phyloP scores from a whole-genome alignment of 2,329 filamentous ascomycete species.

The Aschersonia sp. region DNA sequence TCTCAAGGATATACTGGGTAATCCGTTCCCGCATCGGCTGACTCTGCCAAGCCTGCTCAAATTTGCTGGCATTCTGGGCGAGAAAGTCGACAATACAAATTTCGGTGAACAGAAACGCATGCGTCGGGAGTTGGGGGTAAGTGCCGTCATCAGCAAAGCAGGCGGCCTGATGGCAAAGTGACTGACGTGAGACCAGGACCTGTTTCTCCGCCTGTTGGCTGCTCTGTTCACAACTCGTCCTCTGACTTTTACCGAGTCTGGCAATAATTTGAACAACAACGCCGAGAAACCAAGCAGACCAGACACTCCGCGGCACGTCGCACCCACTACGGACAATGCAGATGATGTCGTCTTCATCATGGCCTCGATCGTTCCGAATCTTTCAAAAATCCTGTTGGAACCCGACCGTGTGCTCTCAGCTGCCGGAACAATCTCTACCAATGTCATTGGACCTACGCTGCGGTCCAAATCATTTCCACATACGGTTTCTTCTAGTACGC shows the following conservation, averaged over 20 bases:
- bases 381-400: constrained; percentile 73
- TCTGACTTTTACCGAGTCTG: constrained; percentile 50
- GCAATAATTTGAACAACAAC: constrained; percentile 16
- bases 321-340: constrained; percentile 22
- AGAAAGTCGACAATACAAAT: constrained; percentile 95
- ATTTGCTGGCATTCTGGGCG: constrained; percentile 77
- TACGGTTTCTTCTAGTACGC: constrained; percentile 57
- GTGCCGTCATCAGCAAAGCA: constrained; percentile 16
- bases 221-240: constrained; percentile 90
- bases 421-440: constrained; percentile 67
- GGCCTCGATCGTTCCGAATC: constrained; percentile 60
- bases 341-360: constrained; percentile 73
- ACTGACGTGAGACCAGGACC: constrained; percentile 35
- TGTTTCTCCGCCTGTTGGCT: constrained; percentile 74
- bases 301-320: constrained; percentile 18
- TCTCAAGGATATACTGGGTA: constrained; percentile 74
- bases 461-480: constrained; percentile 78
- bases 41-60: constrained; percentile 75
- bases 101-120: constrained; percentile 91
- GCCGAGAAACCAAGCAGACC: constrained; percentile 22
- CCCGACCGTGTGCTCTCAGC: constrained; percentile 69
- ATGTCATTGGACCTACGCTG: constrained; percentile 67
- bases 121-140: constrained; percentile 74
- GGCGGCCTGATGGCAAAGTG: not conserved
- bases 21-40: constrained; percentile 89